Percentiles rank a stretch among this genome's conserved stretches.
Evolutionary conservation across 768 basidiomycete genomes (phyloP).

Genomic region (Dacryopinax spathularia): DNA sequence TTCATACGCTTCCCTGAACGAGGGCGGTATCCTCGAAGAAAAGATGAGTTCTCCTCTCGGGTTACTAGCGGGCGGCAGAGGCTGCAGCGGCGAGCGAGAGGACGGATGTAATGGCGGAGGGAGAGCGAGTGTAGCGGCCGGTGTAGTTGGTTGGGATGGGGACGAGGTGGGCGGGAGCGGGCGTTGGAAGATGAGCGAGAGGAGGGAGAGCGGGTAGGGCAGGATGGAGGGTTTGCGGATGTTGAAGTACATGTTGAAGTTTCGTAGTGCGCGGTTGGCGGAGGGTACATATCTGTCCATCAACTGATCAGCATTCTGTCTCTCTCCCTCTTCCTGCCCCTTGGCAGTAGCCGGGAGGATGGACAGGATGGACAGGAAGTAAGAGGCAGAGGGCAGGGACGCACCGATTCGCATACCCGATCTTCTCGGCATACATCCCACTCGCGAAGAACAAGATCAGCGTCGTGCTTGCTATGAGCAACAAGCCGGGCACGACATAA

Average conservation of each 20-base stretch:
- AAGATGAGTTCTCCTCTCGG: slow-evolving; percentile 96
- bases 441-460: slow-evolving; percentile 90
- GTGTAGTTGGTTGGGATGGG: slow-evolving; percentile 12
- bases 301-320: neutral
- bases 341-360: too few species aligned
- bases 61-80: slow-evolving; percentile 80
- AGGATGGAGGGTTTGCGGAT: slow-evolving; percentile 61
- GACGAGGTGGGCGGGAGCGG: slow-evolving; percentile 44
- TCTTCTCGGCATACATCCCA: slow-evolving; percentile 92
- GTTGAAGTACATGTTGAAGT: slow-evolving; percentile 95
- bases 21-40: slow-evolving; percentile 66
- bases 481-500: slow-evolving; percentile 61
- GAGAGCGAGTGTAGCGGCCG: slow-evolving; percentile 16
- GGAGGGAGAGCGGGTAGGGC: slow-evolving; percentile 27
- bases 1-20: slow-evolving; percentile 84
- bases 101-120: slow-evolving; percentile 28
- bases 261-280: slow-evolving; percentile 79
- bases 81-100: slow-evolving; percentile 39
- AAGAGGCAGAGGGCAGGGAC: slow-evolving; percentile 21
- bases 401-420: slow-evolving; percentile 89
- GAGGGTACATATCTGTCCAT: slow-evolving; percentile 78
- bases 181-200: slow-evolving; percentile 45
- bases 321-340: too few species aligned
- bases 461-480: slow-evolving; percentile 82
- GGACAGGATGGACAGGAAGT: neutral